These are phyloP conservation scores for Cytospora chrysosperma DNA, from an alignment of 2,329 filamentous ascomycete genomes.

Conservation along the genomic window DNA sequence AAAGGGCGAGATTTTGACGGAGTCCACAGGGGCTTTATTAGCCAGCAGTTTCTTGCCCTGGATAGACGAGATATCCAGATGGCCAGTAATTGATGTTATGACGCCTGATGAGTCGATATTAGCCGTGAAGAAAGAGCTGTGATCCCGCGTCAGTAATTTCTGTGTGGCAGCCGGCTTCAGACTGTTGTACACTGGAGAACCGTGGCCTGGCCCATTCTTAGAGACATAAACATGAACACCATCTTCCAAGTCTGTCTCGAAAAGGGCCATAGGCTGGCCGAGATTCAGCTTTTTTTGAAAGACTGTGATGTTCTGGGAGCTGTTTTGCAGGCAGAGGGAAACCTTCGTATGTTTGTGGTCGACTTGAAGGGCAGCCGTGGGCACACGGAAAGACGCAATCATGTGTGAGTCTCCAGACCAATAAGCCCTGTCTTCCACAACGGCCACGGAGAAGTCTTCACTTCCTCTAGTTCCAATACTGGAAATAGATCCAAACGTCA, in stretches of 20 bases:
- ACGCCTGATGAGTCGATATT: conserved; percentile 33
- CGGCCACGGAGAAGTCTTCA: conserved; percentile 34
- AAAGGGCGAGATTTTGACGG: conserved; percentile 41
- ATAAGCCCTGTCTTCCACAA: conserved; percentile 37
- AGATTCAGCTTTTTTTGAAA: conserved; percentile 30
- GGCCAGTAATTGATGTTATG: conserved; percentile 40
- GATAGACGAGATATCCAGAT: conserved; percentile 38
- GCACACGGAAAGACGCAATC: conserved; percentile 42
- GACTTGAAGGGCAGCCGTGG: conserved; percentile 36
- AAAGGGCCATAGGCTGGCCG: conserved; percentile 33
- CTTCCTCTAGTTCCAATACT: conserved; percentile 28
- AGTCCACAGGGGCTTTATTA: conserved; percentile 37
- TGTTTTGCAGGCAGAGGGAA: conserved; percentile 34
- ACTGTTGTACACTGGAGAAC: conserved; percentile 27
- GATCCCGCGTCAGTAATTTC: background rate
- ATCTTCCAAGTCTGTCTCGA: conserved; percentile 34
- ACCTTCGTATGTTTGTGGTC: conserved; percentile 35
- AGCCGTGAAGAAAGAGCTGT: conserved; percentile 30
- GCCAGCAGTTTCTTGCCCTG: conserved; percentile 38
- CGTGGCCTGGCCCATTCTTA: conserved; percentile 38
- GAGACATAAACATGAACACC: conserved; percentile 37
- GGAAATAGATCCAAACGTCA: conserved; percentile 41
- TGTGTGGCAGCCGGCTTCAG: background rate
- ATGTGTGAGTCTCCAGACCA: conserved; percentile 41
- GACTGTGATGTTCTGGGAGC: conserved; percentile 26